These are phyloP conservation scores for Coemansia sp. DNA, from an alignment of 192 early-diverging fungal species.

Conservation along the genomic window DNA sequence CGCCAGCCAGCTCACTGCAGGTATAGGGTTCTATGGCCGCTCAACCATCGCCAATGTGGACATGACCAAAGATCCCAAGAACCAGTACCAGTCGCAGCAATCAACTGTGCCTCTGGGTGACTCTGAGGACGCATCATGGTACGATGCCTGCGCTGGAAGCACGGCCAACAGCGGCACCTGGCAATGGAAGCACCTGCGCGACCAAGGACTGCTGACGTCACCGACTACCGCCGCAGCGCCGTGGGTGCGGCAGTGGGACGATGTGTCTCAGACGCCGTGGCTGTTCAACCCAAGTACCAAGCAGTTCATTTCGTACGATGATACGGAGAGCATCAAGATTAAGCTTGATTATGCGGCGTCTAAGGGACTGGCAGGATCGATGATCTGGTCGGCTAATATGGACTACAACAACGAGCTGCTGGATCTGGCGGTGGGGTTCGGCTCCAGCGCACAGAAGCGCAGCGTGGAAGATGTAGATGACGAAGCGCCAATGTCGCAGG, in stretches of 20 bases:
- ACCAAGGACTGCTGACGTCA: conserved; percentile 52
- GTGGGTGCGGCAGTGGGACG: conserved; percentile 68
- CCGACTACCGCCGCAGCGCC: conserved; percentile 56
- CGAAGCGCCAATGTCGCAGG: conserved; percentile 6
- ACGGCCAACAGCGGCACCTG: conserved; percentile 61
- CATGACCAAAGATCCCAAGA: conserved; percentile 55
- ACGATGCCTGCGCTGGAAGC: conserved; percentile 49
- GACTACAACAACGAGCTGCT: conserved; percentile 61
- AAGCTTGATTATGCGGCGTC: conserved; percentile 59
- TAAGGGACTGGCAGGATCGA: conserved; percentile 61
- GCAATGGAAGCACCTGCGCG: conserved; percentile 65
- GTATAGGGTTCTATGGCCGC: conserved; percentile 65
- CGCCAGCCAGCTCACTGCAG: conserved; percentile 59
- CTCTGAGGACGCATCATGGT: conserved; percentile 57
- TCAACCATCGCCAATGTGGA: conserved; percentile 44
- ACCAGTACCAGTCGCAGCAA: conserved; percentile 50
- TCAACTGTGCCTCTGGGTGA: conserved; percentile 54
- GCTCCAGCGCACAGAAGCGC: conserved; percentile 2
- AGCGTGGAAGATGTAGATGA: conserved; percentile 6
- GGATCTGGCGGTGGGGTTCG: conserved; percentile 57
- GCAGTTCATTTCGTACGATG: conserved; percentile 77
- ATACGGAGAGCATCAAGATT: conserved; percentile 60
- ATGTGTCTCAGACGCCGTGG: conserved; percentile 60
- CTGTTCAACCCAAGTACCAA: conserved; percentile 57
- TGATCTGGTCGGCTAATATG: conserved; percentile 55